Base-by-base conservation (phyloP, 768 basidiomycete genomes). In the Gelatoporia subvermispora region DNA sequence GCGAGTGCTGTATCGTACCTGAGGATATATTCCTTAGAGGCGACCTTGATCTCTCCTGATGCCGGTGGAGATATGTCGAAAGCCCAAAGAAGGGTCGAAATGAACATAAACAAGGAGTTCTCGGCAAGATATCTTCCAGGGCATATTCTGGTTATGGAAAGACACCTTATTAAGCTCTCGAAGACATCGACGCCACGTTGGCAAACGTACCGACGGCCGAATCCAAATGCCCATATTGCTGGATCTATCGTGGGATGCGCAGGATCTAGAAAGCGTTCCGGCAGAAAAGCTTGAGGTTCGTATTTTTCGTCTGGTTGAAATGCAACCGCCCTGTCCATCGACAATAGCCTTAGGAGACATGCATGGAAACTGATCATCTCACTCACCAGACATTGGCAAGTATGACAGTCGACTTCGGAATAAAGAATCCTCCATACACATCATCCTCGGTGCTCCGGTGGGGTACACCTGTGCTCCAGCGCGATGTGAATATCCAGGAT, bases 351-450 rank as follows among this genome's bases (percentile, higher is more conserved):
- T 35, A 5, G 49, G 66, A 59, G 9, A 55, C 55, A 57, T 18
- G 35, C n/a, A 10, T 13, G 28, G 13, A 13, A 31, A 31, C 13
- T 7, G 22, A 31, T 25, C n/a, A 20, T n/a, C 10, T 45, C 1
- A 35, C 52, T n/a, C 42, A 63, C 65, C 62, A 63, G 8, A 55
- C 39, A 50, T 65, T 65, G 2, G 56, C 25, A 4, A 65, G 23
- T 8, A 65, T 23, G 13, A 51, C 45, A 0, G 63, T 55, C 3
- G 58, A 59, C 4, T 48, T 47, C 2, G 63, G 62, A 10, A 66
- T 65, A 41, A 50, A 49, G 41, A 58, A 57, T 0, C 58, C 59
- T 3, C 50, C 16, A 41, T 60, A 58, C 4, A 52, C 48, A 22
- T 60, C 58, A 39, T 62, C 61, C 36, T 57, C 45, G 11, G 46